Evolutionary conservation across 306 rosid genomes (phyloP).

Genomic region (Luffa aegyptiaca): DNA sequence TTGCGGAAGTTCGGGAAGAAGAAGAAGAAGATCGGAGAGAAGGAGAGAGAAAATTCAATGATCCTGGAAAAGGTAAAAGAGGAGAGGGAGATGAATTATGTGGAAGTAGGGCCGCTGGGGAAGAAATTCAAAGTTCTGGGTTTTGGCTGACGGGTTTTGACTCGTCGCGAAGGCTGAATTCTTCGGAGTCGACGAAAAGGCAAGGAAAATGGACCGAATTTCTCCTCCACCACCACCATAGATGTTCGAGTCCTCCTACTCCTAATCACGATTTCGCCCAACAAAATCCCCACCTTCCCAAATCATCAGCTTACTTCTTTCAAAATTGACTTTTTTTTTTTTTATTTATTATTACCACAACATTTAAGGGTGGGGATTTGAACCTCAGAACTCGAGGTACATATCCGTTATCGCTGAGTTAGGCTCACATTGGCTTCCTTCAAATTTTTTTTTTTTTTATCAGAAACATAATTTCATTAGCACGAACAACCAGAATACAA

Average conservation of each 20-base stretch:
- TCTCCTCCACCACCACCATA: neutral
- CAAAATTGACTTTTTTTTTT: too few relatives aligned
- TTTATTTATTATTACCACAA: too few relatives aligned
- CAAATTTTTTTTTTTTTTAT: too few relatives aligned
- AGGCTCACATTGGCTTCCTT: too few relatives aligned
- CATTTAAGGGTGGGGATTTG: too few relatives aligned
- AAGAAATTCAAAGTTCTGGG: neutral
- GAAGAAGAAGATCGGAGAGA: neutral
- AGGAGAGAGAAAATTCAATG: slow-evolving; percentile 4
- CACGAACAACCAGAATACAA: too few relatives aligned
- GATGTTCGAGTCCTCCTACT: neutral
- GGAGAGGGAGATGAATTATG: neutral
- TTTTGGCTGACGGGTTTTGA: slow-evolving; percentile 2
- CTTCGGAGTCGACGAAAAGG: neutral
- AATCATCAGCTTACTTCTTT: too few relatives aligned
- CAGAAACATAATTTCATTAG: too few relatives aligned
- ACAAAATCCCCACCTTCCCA: neutral
- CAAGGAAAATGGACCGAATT: neutral
- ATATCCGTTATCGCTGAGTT: too few relatives aligned
- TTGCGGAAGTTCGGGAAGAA: neutral
- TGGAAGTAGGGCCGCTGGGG: neutral
- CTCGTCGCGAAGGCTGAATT: slow-evolving; percentile 1
- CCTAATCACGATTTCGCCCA: neutral
- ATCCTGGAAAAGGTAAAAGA: neutral
- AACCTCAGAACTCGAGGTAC: too few relatives aligned